phyloP scores from a whole-genome alignment of 2,329 filamentous ascomycete species.

The Didymella keratinophila region DNA sequence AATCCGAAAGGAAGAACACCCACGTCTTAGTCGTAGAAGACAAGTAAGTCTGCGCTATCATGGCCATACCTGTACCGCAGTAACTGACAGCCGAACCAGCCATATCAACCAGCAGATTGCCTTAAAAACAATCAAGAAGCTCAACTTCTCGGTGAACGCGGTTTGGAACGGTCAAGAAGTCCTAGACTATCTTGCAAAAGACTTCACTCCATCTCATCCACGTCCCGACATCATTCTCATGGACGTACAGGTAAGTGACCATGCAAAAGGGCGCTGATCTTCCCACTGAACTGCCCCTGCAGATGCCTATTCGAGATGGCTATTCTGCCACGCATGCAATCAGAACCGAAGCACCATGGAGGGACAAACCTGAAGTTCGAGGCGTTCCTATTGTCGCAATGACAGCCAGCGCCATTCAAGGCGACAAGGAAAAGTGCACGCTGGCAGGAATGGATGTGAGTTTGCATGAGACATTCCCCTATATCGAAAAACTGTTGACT shows the following conservation, averaged over 20 bases:
- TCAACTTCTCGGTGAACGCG: conserved; percentile 74
- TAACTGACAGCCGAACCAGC: conserved; percentile 30
- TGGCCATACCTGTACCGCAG: too few species aligned
- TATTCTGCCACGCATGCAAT: conserved; percentile 79
- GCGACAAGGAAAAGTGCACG: conserved; percentile 76
- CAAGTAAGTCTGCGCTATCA: conserved; percentile 63
- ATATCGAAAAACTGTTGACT: conserved; percentile 15
- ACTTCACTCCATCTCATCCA: conserved; percentile 59
- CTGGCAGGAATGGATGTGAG: conserved; percentile 73
- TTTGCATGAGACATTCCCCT: conserved; percentile 20
- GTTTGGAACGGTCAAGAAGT: conserved; percentile 83
- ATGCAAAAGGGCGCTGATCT: neutral
- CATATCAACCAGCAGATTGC: conserved; percentile 78
- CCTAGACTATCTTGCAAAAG: conserved; percentile 71
- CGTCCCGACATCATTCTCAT: conserved; percentile 79
- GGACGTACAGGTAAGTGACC: conserved; percentile 75
- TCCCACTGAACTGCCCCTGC: conserved; percentile 32
- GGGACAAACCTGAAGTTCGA: conserved; percentile 60
- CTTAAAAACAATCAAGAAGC: conserved; percentile 74
- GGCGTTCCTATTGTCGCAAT: conserved; percentile 81
- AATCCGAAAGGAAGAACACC: conserved; percentile 67
- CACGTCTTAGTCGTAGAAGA: conserved; percentile 83
- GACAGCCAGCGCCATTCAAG: conserved; percentile 80
- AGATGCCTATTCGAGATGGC: conserved; percentile 72
- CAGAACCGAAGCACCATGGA: conserved; percentile 72